A percentile compares a stretch with the other conserved stretches of the same genome.
Evolutionary conservation across 805 yeast species (phyloP).

Genomic region (Candida yuanshanica): DNA sequence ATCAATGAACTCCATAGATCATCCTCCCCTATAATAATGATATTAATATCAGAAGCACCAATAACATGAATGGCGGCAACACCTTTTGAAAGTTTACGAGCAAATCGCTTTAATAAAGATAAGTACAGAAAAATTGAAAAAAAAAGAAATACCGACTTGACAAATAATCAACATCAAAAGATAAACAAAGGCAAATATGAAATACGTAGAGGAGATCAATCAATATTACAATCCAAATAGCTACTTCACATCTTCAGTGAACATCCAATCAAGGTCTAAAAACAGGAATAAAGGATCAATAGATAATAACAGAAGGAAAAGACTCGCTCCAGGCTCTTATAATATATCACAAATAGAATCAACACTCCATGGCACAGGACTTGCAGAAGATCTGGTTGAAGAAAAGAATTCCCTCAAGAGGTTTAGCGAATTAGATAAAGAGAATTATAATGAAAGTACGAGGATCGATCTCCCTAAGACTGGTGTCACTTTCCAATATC

Average conservation of each 20-base stretch:
- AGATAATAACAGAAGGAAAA: slow-evolving; percentile 16
- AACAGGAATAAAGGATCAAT: slow-evolving; percentile 7
- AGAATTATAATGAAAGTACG: slow-evolving; percentile 36
- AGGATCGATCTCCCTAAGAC: slow-evolving; percentile 34
- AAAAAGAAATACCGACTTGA: too few relatives aligned
- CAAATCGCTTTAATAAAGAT: too few relatives aligned
- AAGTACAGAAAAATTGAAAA: too few relatives aligned
- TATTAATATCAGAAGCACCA: too few relatives aligned
- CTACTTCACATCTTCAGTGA: slow-evolving; percentile 24
- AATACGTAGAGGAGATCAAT: slow-evolving; percentile 19
- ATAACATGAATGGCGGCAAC: too few relatives aligned
- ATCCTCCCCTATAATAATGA: too few relatives aligned
- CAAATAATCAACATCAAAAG: too few relatives aligned
- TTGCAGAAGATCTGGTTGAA: slow-evolving; percentile 24
- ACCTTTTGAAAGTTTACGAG: too few relatives aligned
- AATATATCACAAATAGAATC: slow-evolving; percentile 22
- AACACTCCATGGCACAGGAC: slow-evolving; percentile 22
- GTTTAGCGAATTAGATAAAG: slow-evolving; percentile 36
- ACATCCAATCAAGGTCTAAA: slow-evolving; percentile 16
- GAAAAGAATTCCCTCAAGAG: slow-evolving; percentile 33
- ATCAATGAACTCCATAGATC: too few relatives aligned
- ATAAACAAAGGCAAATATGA: too few relatives aligned
- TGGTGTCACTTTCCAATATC: slow-evolving; percentile 23
- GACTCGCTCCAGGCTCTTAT: slow-evolving; percentile 24
- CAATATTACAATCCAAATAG: slow-evolving; percentile 15